Conservation (phyloP, 2,329 filamentous ascomycete genomes). For the Alternaria novae-zelandiae region DNA sequence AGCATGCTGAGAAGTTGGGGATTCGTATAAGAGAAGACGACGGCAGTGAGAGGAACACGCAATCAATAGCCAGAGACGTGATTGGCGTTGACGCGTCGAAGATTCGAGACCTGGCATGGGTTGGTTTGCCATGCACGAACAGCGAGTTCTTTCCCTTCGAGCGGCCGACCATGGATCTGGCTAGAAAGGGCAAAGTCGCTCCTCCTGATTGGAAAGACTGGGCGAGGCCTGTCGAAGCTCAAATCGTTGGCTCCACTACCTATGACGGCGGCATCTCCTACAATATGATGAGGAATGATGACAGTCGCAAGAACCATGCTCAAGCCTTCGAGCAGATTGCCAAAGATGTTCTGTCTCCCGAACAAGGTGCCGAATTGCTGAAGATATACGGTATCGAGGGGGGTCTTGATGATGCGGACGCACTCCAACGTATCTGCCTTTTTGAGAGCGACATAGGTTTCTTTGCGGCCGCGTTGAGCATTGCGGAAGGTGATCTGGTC, state of each 20-base stretch:
- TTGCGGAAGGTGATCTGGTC: slow-evolving; percentile 8
- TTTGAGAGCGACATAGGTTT: slow-evolving; percentile 28
- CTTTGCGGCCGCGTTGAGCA: slow-evolving; percentile 20
- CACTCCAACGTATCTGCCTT: slow-evolving; percentile 21
- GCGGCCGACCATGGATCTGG: slow-evolving; percentile 13
- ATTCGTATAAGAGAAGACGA: neutral
- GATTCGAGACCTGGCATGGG: slow-evolving; percentile 21
- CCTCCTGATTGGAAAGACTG: slow-evolving; percentile 1
- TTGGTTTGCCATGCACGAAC: slow-evolving; percentile 18
- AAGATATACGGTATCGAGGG: slow-evolving; percentile 1
- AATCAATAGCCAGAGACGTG: slow-evolving; percentile 9
- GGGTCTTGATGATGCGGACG: slow-evolving; percentile 4
- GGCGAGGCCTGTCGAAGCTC: slow-evolving; percentile 11
- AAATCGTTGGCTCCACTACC: slow-evolving; percentile 21
- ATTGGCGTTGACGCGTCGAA: slow-evolving; percentile 5
- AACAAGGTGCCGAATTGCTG: slow-evolving; percentile 1
- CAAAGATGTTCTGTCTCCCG: slow-evolving; percentile 6
- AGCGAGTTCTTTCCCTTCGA: slow-evolving; percentile 13
- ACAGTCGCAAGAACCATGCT: slow-evolving; percentile 10
- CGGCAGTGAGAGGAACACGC: neutral
- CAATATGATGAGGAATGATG: slow-evolving; percentile 23
- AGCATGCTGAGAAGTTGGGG: slow-evolving; percentile 7
- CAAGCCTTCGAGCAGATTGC: neutral
- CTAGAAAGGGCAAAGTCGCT: neutral
- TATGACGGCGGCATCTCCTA: slow-evolving; percentile 25